phyloP scores from a whole-genome alignment of 495 filamentous ascomycete species.

The Neurospora sp. region DNA sequence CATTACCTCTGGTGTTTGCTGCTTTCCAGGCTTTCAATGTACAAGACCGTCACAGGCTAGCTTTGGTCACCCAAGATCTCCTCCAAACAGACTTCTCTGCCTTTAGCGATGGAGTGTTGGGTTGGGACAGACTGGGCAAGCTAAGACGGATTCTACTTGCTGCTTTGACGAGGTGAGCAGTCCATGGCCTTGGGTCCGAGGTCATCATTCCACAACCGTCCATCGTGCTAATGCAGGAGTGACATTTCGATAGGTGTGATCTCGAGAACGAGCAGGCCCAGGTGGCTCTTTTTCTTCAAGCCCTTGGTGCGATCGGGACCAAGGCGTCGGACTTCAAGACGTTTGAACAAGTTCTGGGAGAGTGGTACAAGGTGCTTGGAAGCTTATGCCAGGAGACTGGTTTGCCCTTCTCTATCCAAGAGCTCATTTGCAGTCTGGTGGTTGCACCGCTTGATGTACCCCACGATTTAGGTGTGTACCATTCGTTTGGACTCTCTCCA shows the following conservation, averaged over 20 bases:
- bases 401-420: background rate
- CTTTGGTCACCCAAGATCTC: slow-evolving; percentile 28
- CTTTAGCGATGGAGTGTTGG: slow-evolving; percentile 13
- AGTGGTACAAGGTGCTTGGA: slow-evolving; percentile 15
- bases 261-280: background rate
- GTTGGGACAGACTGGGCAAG: slow-evolving; percentile 18
- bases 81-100: slow-evolving; percentile 17
- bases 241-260: slow-evolving; percentile 5
- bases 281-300: slow-evolving; percentile 6
- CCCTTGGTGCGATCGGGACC: slow-evolving; percentile 5
- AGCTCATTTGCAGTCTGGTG: slow-evolving; percentile 7
- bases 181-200: background rate
- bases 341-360: slow-evolving; percentile 6
- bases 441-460: slow-evolving; percentile 10
- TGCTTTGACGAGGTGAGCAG: slow-evolving; percentile 21
- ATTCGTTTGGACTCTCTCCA: background rate
- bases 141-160: slow-evolving; percentile 24
- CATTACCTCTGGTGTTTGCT: slow-evolving; percentile 26
- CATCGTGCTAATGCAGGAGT: background rate
- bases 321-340: slow-evolving; percentile 4
- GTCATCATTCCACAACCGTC: too few relatives aligned
- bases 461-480: slow-evolving; percentile 11
- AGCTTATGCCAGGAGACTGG: slow-evolving; percentile 12
- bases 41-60: slow-evolving; percentile 28
- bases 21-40: slow-evolving; percentile 16